These are phyloP conservation scores for Obba rivulosa DNA, from an alignment of 768 basidiomycete genomes.

Conservation along the genomic window DNA sequence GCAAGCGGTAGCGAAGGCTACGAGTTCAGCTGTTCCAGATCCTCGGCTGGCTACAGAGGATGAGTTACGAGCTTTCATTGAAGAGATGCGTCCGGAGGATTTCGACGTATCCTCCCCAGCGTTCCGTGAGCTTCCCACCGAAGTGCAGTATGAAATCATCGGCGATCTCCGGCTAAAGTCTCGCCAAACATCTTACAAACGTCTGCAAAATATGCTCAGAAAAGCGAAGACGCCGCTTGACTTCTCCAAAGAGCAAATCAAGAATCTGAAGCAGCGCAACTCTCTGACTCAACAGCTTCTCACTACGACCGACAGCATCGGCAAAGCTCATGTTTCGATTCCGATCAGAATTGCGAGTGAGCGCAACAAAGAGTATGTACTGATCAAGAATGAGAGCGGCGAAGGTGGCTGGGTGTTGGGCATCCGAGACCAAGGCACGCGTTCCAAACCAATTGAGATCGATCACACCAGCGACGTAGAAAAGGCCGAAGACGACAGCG, in stretches of 20 bases:
- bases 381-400: constrained; percentile 85
- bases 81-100: constrained; percentile 93
- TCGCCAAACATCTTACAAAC: constrained; percentile 87
- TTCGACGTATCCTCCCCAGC: constrained; percentile 88
- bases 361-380: constrained; percentile 89
- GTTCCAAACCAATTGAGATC: constrained; percentile 80
- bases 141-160: constrained; percentile 97
- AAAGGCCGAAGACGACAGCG: constrained; percentile 33
- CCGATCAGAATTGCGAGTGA: constrained; percentile 94
- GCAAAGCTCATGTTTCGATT: constrained; percentile 83
- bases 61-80: constrained; percentile 88
- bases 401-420: constrained; percentile 95
- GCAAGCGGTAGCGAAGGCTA: constrained; percentile 54
- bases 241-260: constrained; percentile 95
- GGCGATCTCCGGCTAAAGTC: constrained; percentile 94
- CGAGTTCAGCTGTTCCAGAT: constrained; percentile 63
- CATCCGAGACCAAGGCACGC: constrained; percentile 81
- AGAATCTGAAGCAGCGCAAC: constrained; percentile 85
- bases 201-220: constrained; percentile 86
- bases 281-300: constrained; percentile 88
- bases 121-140: constrained; percentile 89
- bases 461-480: constrained; percentile 51
- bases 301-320: constrained; percentile 87
- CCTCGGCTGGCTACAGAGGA: constrained; percentile 95
- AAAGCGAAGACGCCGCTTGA: constrained; percentile 80